phyloP scores from a whole-genome alignment of 2,329 filamentous ascomycete genomes.

The Colletotrichum sp. region DNA sequence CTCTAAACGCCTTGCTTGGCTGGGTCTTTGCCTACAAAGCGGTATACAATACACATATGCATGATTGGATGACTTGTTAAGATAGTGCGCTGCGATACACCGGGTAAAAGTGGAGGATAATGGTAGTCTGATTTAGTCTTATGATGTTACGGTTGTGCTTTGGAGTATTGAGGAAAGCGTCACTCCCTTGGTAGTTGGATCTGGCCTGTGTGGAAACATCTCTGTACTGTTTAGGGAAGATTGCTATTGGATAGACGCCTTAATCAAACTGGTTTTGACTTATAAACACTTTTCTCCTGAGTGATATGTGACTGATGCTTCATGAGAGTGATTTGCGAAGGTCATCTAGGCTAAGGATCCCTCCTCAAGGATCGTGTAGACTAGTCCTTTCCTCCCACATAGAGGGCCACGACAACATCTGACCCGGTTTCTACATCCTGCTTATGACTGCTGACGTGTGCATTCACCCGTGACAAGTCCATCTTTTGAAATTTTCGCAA shows the following conservation, averaged over 20 bases:
- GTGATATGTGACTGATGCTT: neutral
- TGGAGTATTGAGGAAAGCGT: constrained; percentile 6
- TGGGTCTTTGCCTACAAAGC: neutral
- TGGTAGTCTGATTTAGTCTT: constrained; percentile 11
- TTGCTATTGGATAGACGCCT: constrained; percentile 11
- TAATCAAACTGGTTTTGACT: neutral
- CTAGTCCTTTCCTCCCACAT: neutral
- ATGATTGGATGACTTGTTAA: neutral
- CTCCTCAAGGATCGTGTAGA: too few relatives aligned
- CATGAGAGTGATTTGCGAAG: neutral
- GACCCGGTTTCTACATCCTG: neutral
- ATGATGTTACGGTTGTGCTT: constrained; percentile 6
- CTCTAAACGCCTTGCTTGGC: constrained; percentile 1
- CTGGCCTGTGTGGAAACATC: neutral
- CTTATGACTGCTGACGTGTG: neutral
- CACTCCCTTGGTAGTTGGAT: constrained; percentile 13
- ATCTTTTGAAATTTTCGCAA: neutral
- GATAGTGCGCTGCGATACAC: neutral
- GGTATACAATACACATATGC: neutral
- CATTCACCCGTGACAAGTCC: neutral
- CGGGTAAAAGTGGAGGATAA: constrained; percentile 10
- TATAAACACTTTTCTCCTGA: neutral
- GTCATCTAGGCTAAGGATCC: accelerated
- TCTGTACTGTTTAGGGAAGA: constrained; percentile 3
- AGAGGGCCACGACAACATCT: neutral